phyloP scores from a whole-genome alignment of 768 basidiomycete species.

The Lactarius quietus region DNA sequence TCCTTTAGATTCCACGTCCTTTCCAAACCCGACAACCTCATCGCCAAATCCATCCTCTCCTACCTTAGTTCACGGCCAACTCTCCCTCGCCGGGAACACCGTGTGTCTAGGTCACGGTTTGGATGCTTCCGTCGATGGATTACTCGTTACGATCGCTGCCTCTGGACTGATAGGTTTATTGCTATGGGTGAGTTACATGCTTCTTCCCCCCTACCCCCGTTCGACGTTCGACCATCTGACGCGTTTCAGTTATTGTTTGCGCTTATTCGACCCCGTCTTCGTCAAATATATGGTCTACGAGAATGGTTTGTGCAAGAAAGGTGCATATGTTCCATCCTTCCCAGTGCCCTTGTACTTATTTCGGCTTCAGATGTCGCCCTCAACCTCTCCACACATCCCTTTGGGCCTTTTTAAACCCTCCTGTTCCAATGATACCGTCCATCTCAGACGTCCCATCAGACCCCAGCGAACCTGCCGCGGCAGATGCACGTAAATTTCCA shows the following conservation, averaged over 20 bases:
- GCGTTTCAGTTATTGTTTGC: constrained; percentile 57
- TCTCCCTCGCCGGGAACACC: constrained; percentile 30
- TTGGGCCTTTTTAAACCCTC: constrained; percentile 69
- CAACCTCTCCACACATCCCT: constrained; percentile 54
- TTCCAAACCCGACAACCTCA: constrained; percentile 8
- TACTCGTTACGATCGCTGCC: constrained; percentile 55
- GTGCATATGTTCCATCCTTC: constrained; percentile 40
- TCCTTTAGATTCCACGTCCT: constrained; percentile 7
- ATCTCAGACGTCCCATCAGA: constrained; percentile 55
- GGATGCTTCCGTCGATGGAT: constrained; percentile 59
- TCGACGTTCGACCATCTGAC: constrained; percentile 5
- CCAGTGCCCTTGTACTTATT: constrained; percentile 16
- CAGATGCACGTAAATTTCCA: constrained; percentile 58
- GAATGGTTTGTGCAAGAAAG: constrained; percentile 75
- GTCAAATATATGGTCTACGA: constrained; percentile 66
- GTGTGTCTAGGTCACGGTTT: constrained; percentile 64
- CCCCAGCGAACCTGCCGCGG: constrained; percentile 45
- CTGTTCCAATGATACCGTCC: constrained; percentile 59
- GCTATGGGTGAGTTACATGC: constrained; percentile 56
- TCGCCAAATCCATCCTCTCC: constrained; percentile 19
- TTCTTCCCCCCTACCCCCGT: too few species aligned
- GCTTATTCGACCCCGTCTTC: constrained; percentile 60
- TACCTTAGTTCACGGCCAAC: constrained; percentile 21
- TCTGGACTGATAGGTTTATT: constrained; percentile 58
- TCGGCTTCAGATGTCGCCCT: constrained; percentile 52